phyloP scores from a whole-genome alignment of 208 protist genomes.

The Wallacemonas sp. region DNA sequence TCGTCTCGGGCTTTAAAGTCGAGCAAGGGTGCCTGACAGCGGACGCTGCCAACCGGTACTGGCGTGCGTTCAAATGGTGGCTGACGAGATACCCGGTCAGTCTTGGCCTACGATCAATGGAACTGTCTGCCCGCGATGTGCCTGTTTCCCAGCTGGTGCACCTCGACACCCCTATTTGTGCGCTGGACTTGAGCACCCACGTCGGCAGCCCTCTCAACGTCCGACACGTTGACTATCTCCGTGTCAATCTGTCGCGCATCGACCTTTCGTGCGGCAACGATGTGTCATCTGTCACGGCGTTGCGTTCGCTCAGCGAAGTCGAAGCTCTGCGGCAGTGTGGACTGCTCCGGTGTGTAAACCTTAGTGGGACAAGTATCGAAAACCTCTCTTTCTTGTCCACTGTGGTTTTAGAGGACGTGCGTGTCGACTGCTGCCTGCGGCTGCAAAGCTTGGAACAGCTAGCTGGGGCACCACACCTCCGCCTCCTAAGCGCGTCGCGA shows the following conservation, averaged over 20 bases:
- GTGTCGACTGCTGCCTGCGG: background rate
- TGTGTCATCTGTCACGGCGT: background rate
- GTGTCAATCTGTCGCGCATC: background rate
- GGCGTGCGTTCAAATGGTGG: background rate
- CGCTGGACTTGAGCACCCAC: background rate
- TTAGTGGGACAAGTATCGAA: background rate
- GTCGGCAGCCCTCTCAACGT: too few species aligned
- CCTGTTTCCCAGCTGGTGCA: background rate
- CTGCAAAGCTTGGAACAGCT: background rate
- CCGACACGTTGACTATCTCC: background rate
- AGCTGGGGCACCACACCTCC: background rate
- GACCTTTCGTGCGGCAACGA: background rate
- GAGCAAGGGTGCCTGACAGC: too few species aligned
- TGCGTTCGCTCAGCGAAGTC: background rate
- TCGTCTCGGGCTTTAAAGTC: too few species aligned
- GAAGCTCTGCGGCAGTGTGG: background rate
- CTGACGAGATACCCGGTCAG: background rate
- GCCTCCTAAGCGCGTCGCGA: background rate
- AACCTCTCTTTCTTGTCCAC: background rate
- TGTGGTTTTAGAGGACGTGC: background rate
- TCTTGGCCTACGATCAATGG: background rate
- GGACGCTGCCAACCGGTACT: too few species aligned
- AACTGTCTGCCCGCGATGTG: background rate
- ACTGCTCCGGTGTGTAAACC: background rate
- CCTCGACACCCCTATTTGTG: background rate